A percentile compares a stretch with the other conserved stretches of the same genome.
phyloP scores from a whole-genome alignment of 495 filamentous ascomycete genomes.

The Pyrenula massariospora region DNA sequence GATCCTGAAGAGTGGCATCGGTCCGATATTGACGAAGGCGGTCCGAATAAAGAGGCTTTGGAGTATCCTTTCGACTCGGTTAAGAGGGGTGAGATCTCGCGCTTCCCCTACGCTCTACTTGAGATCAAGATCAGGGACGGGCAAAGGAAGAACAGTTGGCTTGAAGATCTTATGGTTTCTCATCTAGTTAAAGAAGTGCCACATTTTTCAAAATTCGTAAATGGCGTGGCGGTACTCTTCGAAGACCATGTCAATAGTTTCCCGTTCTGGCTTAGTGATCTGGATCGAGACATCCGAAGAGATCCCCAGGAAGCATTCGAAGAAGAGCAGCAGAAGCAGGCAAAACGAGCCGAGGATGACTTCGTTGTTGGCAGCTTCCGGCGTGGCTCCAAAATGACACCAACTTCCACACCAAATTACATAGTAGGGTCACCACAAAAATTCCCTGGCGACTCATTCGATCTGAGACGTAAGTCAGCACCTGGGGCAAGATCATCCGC shows the following conservation, averaged over 20 bases:
- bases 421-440: slow-evolving; percentile 13
- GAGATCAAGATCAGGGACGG: slow-evolving; percentile 85
- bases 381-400: slow-evolving; percentile 31
- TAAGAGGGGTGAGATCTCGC: slow-evolving; percentile 81
- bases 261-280: slow-evolving; percentile 86
- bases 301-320: slow-evolving; percentile 88
- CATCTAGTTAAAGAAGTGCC: slow-evolving; percentile 84
- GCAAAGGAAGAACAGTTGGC: slow-evolving; percentile 68
- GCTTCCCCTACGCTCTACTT: slow-evolving; percentile 81
- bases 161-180: slow-evolving; percentile 78
- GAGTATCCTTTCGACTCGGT: slow-evolving; percentile 75
- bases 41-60: slow-evolving; percentile 57
- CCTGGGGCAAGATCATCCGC: not conserved
- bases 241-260: slow-evolving; percentile 93
- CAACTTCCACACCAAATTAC: slow-evolving; percentile 19
- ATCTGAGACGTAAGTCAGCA: slow-evolving; percentile 1
- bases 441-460: slow-evolving; percentile 21
- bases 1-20: slow-evolving; percentile 86
- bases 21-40: slow-evolving; percentile 44
- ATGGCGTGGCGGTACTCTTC: slow-evolving; percentile 82
- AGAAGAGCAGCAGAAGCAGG: slow-evolving; percentile 73
- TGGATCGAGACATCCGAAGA: slow-evolving; percentile 84
- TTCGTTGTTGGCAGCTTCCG: slow-evolving; percentile 80
- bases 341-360: slow-evolving; percentile 71
- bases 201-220: slow-evolving; percentile 91